phyloP scores from a whole-genome alignment of 805 yeast species.

The Saccharomycopsis selenospora region DNA sequence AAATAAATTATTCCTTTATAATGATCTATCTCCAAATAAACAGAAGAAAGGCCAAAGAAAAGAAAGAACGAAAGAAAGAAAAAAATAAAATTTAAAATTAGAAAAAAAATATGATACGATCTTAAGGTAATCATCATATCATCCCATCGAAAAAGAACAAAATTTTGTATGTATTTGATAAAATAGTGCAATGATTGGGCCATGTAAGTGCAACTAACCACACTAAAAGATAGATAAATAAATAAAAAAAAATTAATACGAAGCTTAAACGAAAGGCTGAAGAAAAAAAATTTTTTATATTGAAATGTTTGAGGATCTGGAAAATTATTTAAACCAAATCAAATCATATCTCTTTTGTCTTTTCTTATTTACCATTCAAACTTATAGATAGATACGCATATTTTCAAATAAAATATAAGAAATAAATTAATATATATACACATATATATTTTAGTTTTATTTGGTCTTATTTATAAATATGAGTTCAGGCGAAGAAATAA shows the following conservation, averaged over 20 bases:
- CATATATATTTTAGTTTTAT: neutral
- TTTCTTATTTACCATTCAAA: neutral
- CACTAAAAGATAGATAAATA: too few species aligned
- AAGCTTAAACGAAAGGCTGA: neutral
- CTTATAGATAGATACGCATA: neutral
- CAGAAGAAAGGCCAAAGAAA: too few species aligned
- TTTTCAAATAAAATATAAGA: neutral
- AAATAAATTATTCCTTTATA: too few species aligned
- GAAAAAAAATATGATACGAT: too few species aligned
- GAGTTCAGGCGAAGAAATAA: neutral
- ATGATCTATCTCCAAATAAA: too few species aligned
- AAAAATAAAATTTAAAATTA: too few species aligned
- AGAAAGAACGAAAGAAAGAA: too few species aligned
- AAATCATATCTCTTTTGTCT: neutral
- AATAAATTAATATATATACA: neutral
- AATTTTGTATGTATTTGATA: neutral
- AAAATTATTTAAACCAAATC: too few species aligned
- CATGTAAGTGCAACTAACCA: neutral
- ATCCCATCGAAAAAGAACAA: too few species aligned
- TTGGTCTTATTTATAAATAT: neutral
- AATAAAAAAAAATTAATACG: conserved; percentile 1
- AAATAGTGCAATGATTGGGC: conserved; percentile 1
- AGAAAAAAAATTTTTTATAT: neutral
- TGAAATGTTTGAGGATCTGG: too few species aligned
- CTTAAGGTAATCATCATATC: too few species aligned